Base-by-base conservation (phyloP, 345 rosid genomes). In the Streptanthus diversifolius region DNA sequence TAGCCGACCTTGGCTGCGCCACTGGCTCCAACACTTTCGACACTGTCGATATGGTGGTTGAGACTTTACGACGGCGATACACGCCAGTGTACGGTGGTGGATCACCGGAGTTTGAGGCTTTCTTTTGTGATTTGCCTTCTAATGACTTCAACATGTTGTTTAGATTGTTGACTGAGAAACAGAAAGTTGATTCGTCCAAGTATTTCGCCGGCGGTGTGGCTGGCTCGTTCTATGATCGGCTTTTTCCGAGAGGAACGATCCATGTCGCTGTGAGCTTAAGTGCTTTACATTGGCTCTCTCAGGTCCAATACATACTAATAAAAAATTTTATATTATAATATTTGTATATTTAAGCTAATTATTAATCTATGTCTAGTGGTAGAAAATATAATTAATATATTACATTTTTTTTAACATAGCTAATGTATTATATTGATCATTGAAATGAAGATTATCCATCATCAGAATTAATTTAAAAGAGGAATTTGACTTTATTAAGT, bases 201-300 rank as follows among this genome's bases (percentile, higher is more conserved):
- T 86, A 80, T 71, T 84, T 77, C 36, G 80, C 86, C 15, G 77
- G 81, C 17, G 85, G 90, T 3, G 86, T 86, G 2, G 84, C 87
- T 15, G 90, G 90, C 15, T 84, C 90, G 2, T 86, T 86, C 63
- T 86, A 84, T 57, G 67, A 53, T 40, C 79, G 90, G 56, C 82
- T 86, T 37, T 86, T 86, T 29, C 83, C 90, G 0, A 81, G 58
- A 55, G 82, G 72, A 54, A 81, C 81, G 52, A 78, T 84, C 64
- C 86, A 86, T 76, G 81, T 86, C 41, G 85, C 83, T 15, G 80
- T 84, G 55, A 84, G 85, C 86, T 66, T 86, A 73, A 86, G 84
- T 77, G 87, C 90, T 65, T 72, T 86, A 63, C 90, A 86, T 65
- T 86, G 90, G 90, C 87, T 86, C 64, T 86, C 90, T 41, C 76